Evolutionary conservation across 352 stramenopile genomes (phyloP).

Genomic region (Pythium pyrilobum): DNA sequence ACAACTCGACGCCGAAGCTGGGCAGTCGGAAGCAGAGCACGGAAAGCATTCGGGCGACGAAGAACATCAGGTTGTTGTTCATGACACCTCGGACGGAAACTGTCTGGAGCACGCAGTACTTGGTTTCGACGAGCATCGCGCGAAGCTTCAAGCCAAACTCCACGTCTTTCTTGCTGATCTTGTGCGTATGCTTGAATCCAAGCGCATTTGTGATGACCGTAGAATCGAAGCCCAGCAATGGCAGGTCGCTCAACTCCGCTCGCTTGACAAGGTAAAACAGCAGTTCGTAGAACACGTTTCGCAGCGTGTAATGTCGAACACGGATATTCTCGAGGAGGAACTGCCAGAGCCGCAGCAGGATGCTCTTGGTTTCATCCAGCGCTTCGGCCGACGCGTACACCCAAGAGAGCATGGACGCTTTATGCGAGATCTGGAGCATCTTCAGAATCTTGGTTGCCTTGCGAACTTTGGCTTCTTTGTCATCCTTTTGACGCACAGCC

Average conservation of each 20-base stretch:
- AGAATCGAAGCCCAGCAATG: conserved; percentile 78
- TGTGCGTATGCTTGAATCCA: conserved; percentile 69
- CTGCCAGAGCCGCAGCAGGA: conserved; percentile 81
- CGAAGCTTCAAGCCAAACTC: conserved; percentile 83
- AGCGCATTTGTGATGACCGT: conserved; percentile 50
- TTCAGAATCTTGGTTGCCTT: conserved; percentile 89
- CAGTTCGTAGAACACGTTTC: conserved; percentile 87
- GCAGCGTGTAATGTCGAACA: conserved; percentile 85
- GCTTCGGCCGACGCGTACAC: conserved; percentile 79
- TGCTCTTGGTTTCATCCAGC: conserved; percentile 84
- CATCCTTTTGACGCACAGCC: conserved; percentile 83
- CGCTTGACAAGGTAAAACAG: conserved; percentile 88
- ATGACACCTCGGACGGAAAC: conserved; percentile 85
- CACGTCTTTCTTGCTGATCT: conserved; percentile 75
- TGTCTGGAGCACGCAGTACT: conserved; percentile 85
- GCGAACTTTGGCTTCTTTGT: conserved; percentile 87
- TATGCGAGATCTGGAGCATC: conserved; percentile 88
- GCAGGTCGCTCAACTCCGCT: conserved; percentile 79
- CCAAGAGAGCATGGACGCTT: conserved; percentile 87
- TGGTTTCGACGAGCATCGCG: conserved; percentile 86
- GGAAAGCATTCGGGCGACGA: conserved; percentile 83
- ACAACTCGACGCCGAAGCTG: conserved; percentile 85
- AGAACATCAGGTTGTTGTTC: conserved; percentile 92
- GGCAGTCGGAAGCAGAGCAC: conserved; percentile 82
- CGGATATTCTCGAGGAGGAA: conserved; percentile 88